A percentile compares a stretch with the other conserved stretches of the same genome.
Conservation (phyloP, 768 basidiomycete species). For the Cyclocybe aegerita region DNA sequence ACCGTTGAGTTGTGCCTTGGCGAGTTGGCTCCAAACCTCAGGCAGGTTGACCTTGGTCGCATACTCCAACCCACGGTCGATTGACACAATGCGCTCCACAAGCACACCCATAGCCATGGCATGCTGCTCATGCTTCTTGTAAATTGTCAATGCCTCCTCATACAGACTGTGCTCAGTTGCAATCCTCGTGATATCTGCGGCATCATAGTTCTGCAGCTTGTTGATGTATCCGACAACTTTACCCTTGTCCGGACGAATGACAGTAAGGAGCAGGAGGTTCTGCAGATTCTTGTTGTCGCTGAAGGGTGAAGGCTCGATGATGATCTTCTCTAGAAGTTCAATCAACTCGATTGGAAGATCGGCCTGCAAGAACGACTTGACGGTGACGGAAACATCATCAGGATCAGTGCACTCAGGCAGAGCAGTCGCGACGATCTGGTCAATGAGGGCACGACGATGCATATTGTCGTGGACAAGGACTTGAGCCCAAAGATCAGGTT, state of each 20-base stretch:
- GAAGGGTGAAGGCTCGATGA: conserved; percentile 96
- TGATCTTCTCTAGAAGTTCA: conserved; percentile 97
- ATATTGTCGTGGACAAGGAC: conserved; percentile 88
- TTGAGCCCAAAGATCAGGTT: conserved; percentile 94
- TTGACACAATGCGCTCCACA: conserved; percentile 96
- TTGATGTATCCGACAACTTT: conserved; percentile 98
- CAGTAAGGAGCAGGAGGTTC: conserved; percentile 91
- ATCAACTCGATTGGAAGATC: conserved; percentile 97
- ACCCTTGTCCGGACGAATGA: conserved; percentile 96
- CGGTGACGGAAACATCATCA: conserved; percentile 97
- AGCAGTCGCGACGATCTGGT: conserved; percentile 95
- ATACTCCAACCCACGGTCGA: conserved; percentile 94
- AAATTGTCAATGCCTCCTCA: conserved; percentile 96
- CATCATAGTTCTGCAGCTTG: conserved; percentile 94
- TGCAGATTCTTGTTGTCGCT: conserved; percentile 97
- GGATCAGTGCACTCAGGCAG: conserved; percentile 97
- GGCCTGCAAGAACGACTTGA: conserved; percentile 97
- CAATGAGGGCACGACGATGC: conserved; percentile 90
- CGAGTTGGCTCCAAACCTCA: conserved; percentile 95
- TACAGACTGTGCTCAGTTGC: conserved; percentile 94
- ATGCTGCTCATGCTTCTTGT: conserved; percentile 96
- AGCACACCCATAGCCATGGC: conserved; percentile 96
- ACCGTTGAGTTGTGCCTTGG: conserved; percentile 98
- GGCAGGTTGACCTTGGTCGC: conserved; percentile 96
- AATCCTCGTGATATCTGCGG: conserved; percentile 92